Evolutionary conservation across 306 rosid species (phyloP), one percentile per base, ranked within the genome.

Genomic region (Astragalus glycyphyllos): DNA sequence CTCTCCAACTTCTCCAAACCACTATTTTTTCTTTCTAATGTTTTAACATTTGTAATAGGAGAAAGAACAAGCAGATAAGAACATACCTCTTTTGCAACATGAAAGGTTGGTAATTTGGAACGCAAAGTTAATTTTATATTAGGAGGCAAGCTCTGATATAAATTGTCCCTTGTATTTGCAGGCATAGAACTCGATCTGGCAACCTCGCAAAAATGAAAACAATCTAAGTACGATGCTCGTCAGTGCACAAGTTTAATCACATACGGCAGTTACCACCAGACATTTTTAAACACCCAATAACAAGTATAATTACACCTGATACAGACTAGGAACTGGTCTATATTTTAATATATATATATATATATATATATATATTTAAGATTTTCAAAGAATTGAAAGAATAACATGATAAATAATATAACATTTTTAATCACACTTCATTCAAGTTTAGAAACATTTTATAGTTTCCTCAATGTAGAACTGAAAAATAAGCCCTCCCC

Each of bases 141-240:
- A 74, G 97, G 97, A 8, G 97, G 96, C 88, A 91, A 82, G 73
- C 85, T 82, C 85, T 91, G 96, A 82, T 86, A 91, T 65, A 91
- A 80, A 46, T 91, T 40, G 67, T 88, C 97, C 80, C 90, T 86
- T 42, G 92, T 83, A 84, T 84, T 88, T 76, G 85, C 81, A 15
- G 97, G 92, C 88, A 85, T 79, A 35, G 87, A 84, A 80, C 89
- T 72, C 72, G 96, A 91, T 62, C 91, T 79, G 23, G 90, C 89
- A 61, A 88, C 97, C 97, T 91, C 75, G 73, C 51, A 76, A 50
- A 50, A 51, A 66, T n/a, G 73, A 60, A 68, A 66, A 71, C 53
- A 8, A 13, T 57, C 72, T 76, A 50, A 70, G 79, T 58, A 71
- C 54, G 54, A 51, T 4, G 13, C 46, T 65, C 54, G 73, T 65